Evolutionary conservation across 257 asterid species (phyloP).

Genomic region (Fraxinus cuspidata): DNA sequence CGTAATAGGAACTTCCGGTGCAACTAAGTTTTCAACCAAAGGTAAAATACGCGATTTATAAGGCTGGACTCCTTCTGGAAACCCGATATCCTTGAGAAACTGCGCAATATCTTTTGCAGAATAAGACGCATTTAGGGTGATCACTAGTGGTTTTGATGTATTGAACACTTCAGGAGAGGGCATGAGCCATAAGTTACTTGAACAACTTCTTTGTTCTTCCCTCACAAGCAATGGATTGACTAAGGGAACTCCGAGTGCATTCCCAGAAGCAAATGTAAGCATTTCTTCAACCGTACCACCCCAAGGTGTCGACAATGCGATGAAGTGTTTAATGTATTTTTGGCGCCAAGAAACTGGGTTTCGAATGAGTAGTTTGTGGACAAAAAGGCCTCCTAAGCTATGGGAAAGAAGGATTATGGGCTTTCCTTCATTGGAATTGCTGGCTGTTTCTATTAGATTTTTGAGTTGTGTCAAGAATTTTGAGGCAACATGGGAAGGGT

Average conservation of each 20-base stretch:
- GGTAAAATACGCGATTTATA: slow-evolving; percentile 63
- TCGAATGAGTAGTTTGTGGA: slow-evolving; percentile 60
- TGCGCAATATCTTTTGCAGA: slow-evolving; percentile 40
- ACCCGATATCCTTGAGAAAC: slow-evolving; percentile 70
- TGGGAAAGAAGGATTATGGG: slow-evolving; percentile 76
- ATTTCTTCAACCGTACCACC: slow-evolving; percentile 78
- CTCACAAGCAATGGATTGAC: slow-evolving; percentile 70
- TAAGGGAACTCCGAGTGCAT: slow-evolving; percentile 67
- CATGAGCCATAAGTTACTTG: slow-evolving; percentile 73
- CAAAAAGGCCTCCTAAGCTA: slow-evolving; percentile 73
- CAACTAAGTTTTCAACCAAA: slow-evolving; percentile 39
- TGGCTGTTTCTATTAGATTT: slow-evolving; percentile 54
- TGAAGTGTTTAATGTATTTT: slow-evolving; percentile 63
- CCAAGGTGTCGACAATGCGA: slow-evolving; percentile 83
- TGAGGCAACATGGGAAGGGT: slow-evolving; percentile 55
- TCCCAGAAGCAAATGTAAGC: slow-evolving; percentile 76
- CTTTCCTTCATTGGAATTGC: slow-evolving; percentile 48
- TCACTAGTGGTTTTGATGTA: slow-evolving; percentile 32
- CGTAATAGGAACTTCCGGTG: slow-evolving; percentile 52
- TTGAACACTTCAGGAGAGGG: slow-evolving; percentile 65
- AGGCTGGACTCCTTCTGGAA: slow-evolving; percentile 54
- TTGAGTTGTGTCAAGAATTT: slow-evolving; percentile 54
- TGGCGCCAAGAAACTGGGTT: slow-evolving; percentile 52
- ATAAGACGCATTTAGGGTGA: slow-evolving; percentile 42
- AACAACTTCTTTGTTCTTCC: slow-evolving; percentile 68